These are phyloP conservation scores for Mycena belliarum DNA, from an alignment of 768 basidiomycete species.

Conservation along the genomic window DNA sequence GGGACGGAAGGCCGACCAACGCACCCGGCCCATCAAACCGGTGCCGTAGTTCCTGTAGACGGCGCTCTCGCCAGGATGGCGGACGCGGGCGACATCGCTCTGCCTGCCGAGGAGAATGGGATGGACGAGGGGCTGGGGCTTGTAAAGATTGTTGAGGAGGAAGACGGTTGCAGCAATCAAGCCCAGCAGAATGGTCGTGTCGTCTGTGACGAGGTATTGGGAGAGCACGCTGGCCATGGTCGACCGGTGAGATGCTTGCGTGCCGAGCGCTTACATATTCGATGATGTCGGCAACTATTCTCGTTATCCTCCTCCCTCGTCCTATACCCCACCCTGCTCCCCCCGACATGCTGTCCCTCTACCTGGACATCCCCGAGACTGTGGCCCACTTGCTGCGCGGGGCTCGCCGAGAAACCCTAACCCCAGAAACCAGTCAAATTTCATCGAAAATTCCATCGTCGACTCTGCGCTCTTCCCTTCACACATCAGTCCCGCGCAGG, in stretches of 20 bases:
- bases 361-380: background rate
- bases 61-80: slow-evolving; percentile 81
- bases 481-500: background rate
- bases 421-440: too few relatives aligned
- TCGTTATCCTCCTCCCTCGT: background rate
- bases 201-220: slow-evolving; percentile 73
- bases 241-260: background rate
- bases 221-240: slow-evolving; percentile 30
- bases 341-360: too few relatives aligned
- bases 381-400: too few relatives aligned
- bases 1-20: slow-evolving; percentile 22
- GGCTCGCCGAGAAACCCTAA: too few relatives aligned
- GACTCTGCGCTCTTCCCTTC: background rate
- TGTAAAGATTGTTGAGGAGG: slow-evolving; percentile 76
- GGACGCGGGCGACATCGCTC: slow-evolving; percentile 82
- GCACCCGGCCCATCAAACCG: slow-evolving; percentile 77
- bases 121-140: slow-evolving; percentile 83
- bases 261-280: too few relatives aligned
- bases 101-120: slow-evolving; percentile 92
- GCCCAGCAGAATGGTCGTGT: slow-evolving; percentile 74
- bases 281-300: too few relatives aligned
- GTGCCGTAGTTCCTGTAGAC: slow-evolving; percentile 91
- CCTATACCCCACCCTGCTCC: background rate
- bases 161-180: slow-evolving; percentile 77
- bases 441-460: background rate